Evolutionary conservation across 257 asterid genomes (phyloP), one percentile per base, ranked within the genome.

Genomic region (Pogostemon cablin): DNA sequence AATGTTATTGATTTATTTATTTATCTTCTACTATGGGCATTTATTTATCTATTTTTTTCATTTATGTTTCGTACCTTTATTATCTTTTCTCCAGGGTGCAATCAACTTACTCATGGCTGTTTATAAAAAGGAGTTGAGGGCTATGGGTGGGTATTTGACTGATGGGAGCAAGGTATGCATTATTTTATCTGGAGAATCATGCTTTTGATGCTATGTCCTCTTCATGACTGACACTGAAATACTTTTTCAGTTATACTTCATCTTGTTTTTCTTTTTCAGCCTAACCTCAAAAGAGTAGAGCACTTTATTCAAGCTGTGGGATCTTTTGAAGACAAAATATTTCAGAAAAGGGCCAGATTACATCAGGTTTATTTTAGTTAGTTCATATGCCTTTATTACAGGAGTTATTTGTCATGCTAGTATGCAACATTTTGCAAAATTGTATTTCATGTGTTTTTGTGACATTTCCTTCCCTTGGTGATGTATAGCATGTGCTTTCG

Each of bases 291-390:
- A 84, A 75, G 82, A 73, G 98, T 95, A 72, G 97, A 95, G 72
- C 97, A 82, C 76, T 95, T 87, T 62, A 95, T 93, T 79, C 97
- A 93, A 83, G 96, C 98, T 44, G 97, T 93, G 73, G 98, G 98
- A 58, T 82, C 93, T 25, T 93, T 70, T 69, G 98, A 93, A 81
- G 98, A 93, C 75, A 89, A 84, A 76, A 93, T 93, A 73, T 93
- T 93, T 71, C 95, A 80, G 84, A 93, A 90, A 79, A 87, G 98
- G 79, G 96, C 92, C 47, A 86, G 95, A 48, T 69, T 95, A 75
- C 96, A 95, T 82, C 97, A 88, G 93, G 99, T 91, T 77, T 75
- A 49, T 78, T 68, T 17, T 66, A 44, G 52, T 52, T 35, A 43
- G 59, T 15, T 44, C 3, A 3, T 67, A 49, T 42, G 32, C 32